These are phyloP conservation scores for Angomonas deanei DNA, from an alignment of 208 protist species.

Conservation along the genomic window DNA sequence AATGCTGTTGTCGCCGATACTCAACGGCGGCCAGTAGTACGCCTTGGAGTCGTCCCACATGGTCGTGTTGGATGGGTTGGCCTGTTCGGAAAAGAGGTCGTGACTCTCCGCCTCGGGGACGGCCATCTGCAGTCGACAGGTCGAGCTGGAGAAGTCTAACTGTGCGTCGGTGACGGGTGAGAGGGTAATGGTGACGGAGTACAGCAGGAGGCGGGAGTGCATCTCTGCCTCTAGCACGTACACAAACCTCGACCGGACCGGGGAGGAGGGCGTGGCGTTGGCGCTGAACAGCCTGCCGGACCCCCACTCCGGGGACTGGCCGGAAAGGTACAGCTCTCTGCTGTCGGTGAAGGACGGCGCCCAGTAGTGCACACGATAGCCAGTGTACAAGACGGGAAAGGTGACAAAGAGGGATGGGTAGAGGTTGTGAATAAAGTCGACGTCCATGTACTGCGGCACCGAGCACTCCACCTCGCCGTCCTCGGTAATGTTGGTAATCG, in stretches of 20 bases:
- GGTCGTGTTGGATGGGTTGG: slow-evolving; percentile 11
- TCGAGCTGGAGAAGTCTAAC: slow-evolving; percentile 18
- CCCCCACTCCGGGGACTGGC: neutral
- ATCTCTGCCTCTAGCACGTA: slow-evolving; percentile 19
- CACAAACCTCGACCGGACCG: slow-evolving; percentile 4
- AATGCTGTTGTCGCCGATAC: slow-evolving; percentile 28
- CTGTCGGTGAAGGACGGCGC: neutral
- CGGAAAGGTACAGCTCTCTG: neutral
- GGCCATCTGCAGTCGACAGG: slow-evolving; percentile 21
- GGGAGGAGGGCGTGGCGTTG: neutral
- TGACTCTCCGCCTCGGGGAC: slow-evolving; percentile 12
- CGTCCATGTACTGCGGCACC: slow-evolving; percentile 29
- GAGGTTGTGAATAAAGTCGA: slow-evolving; percentile 12
- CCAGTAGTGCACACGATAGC: slow-evolving; percentile 13
- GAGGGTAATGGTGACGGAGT: slow-evolving; percentile 18
- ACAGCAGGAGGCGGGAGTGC: slow-evolving; percentile 30
- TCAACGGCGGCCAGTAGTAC: slow-evolving; percentile 21
- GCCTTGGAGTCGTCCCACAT: slow-evolving; percentile 18
- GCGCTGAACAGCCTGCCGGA: neutral
- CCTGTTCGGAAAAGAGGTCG: slow-evolving; percentile 4
- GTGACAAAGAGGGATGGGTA: slow-evolving; percentile 9
- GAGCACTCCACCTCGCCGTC: slow-evolving; percentile 22
- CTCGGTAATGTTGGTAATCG: slow-evolving; percentile 12
- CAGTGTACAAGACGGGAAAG: slow-evolving; percentile 11
- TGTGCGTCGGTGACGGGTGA: slow-evolving; percentile 7